Conservation (phyloP, 768 basidiomycete genomes). For the Phaffia australis region DNA sequence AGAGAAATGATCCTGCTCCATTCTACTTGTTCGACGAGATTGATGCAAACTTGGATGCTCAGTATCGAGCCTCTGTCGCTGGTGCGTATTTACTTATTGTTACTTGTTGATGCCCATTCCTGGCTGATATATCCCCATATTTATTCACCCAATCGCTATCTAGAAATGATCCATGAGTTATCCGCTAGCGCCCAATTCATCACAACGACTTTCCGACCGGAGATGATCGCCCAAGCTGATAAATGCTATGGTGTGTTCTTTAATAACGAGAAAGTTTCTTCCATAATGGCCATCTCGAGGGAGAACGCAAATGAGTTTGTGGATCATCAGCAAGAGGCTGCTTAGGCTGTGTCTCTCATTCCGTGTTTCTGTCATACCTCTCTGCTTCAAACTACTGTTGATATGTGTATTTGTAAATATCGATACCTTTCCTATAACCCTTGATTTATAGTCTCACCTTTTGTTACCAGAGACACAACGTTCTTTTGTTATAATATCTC, state of each 20-base stretch:
- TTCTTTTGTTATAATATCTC: too few relatives aligned
- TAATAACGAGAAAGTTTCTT: constrained; percentile 88
- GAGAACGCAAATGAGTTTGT: constrained; percentile 93
- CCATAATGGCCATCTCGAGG: constrained; percentile 70
- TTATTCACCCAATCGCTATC: neutral
- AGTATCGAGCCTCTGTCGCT: constrained; percentile 93
- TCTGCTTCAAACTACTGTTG: too few relatives aligned
- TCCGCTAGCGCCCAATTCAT: constrained; percentile 86
- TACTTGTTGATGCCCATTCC: neutral
- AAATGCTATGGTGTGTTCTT: constrained; percentile 96
- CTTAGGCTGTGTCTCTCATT: neutral
- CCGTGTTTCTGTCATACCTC: too few relatives aligned
- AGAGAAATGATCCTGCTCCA: constrained; percentile 97
- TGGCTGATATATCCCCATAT: too few relatives aligned
- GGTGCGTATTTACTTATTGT: constrained; percentile 47
- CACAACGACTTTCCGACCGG: constrained; percentile 94
- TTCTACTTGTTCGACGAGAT: constrained; percentile 99
- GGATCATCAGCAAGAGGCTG: constrained; percentile 41
- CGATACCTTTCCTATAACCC: too few relatives aligned
- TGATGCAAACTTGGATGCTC: constrained; percentile 93
- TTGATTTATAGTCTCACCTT: too few relatives aligned
- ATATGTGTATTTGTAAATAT: too few relatives aligned
- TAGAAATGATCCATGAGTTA: constrained; percentile 88
- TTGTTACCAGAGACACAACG: too few relatives aligned
- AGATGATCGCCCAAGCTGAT: constrained; percentile 90